Conservation (phyloP, 345 rosid genomes). For the Populus tremula region DNA sequence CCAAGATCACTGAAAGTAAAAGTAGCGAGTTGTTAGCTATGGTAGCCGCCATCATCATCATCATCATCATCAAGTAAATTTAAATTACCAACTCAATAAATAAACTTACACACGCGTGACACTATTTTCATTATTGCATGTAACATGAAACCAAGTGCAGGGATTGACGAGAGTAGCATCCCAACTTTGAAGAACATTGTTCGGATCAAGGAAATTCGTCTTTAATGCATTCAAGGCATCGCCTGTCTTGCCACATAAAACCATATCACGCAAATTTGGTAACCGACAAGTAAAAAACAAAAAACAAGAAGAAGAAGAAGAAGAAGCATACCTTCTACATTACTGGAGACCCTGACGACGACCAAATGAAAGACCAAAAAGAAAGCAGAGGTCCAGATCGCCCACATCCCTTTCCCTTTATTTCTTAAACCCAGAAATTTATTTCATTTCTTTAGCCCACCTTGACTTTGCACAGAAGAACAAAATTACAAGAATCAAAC, state of each 20-base stretch:
- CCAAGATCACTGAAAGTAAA: constrained; percentile 51
- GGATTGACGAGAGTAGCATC: constrained; percentile 72
- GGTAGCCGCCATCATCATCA: constrained; percentile 2
- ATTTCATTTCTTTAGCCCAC: neutral
- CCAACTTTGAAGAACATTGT: constrained; percentile 76
- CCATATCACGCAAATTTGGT: neutral
- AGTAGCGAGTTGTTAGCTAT: neutral
- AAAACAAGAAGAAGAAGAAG: neutral
- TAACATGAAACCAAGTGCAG: constrained; percentile 84
- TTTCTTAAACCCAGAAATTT: neutral
- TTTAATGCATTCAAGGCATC: constrained; percentile 81
- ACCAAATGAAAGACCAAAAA: constrained; percentile 45
- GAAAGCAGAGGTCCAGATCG: constrained; percentile 35
- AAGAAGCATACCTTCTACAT: constrained; percentile 61
- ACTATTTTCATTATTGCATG: constrained; percentile 66
- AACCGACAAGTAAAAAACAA: neutral
- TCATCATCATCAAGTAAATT: neutral
- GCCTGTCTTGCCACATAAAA: constrained; percentile 38
- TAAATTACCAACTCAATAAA: constrained; percentile 10
- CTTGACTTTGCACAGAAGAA: neutral
- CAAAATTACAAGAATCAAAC: neutral
- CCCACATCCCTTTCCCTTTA: constrained; percentile 11
- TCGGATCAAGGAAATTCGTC: constrained; percentile 64
- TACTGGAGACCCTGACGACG: constrained; percentile 47
- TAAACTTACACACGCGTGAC: constrained; percentile 78